Evolutionary conservation across 306 rosid species (phyloP).

Genomic region (Ammopiptanthus mongolicus): DNA sequence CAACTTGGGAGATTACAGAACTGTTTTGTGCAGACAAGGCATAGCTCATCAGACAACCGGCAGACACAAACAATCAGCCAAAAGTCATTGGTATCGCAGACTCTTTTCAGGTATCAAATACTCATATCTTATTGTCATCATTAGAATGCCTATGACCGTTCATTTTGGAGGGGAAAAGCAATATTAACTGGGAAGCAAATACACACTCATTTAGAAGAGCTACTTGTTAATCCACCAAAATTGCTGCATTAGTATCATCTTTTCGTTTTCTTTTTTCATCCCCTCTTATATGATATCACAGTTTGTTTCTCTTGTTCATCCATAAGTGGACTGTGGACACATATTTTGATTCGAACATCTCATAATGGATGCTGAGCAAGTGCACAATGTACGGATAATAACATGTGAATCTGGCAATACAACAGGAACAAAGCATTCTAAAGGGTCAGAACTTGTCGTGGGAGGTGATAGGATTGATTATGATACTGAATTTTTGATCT

Average conservation of each 20-base stretch:
- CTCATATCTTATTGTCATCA: neutral
- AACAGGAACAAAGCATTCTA: slow-evolving; percentile 18
- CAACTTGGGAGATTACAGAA: slow-evolving; percentile 66
- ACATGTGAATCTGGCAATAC: slow-evolving; percentile 19
- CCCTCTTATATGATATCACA: neutral
- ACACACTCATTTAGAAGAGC: neutral
- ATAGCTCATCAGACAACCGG: slow-evolving; percentile 47
- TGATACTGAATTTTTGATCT: slow-evolving; percentile 62
- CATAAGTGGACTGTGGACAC: neutral
- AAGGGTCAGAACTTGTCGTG: slow-evolving; percentile 50
- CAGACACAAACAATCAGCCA: slow-evolving; percentile 20
- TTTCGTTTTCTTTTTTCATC: neutral
- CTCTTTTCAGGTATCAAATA: slow-evolving; percentile 46
- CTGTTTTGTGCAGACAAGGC: slow-evolving; percentile 77
- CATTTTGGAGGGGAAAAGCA: neutral
- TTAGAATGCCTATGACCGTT: neutral
- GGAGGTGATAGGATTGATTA: slow-evolving; percentile 46
- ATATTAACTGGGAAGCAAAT: neutral
- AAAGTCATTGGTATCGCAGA: slow-evolving; percentile 48
- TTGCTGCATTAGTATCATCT: neutral
- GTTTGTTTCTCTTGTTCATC: neutral
- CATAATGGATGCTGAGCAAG: neutral
- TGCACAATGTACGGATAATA: slow-evolving; percentile 16
- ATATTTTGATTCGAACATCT: slow-evolving; percentile 13
- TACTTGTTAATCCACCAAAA: neutral